Evolutionary conservation across 176 grass and related monocot species (phyloP), one percentile per base, ranked within the genome.

Genomic region (Carex scoparia): DNA sequence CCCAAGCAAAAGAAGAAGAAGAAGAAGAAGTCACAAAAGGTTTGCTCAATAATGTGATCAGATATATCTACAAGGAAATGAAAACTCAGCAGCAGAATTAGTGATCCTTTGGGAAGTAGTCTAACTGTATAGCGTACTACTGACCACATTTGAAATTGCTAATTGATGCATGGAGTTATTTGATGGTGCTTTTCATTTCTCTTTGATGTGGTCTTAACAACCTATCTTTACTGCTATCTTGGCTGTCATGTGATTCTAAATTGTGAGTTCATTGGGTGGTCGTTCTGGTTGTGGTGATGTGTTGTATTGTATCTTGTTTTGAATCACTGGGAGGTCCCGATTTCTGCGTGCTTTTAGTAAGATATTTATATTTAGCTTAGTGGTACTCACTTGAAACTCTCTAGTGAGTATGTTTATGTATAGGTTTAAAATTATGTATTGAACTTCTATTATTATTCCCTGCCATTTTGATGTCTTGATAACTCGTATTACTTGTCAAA

Each of bases 1-100:
- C 84, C 84, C 2, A 85, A 85, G 71, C 67, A 85, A 79, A 85
- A 62, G 51, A 85, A 84, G 65, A 84, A 74, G 57, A 85, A 85
- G 55, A 85, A 85, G 72, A 85, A 59, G 48, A 84, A 85, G 84
- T 19, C 84, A 42, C 84, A 85, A 33, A 85, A 85, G 84, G 32
- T 28, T 46, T 85, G 84, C 55, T 85, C 84, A 23, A 64, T 85
- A 74, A 76, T 85, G 69, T 85, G 73, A 76, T 46, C 27, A 63
- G 27, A 56, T 61, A 32, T 15, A 65, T 49, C 77, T 79, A 58
- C 35, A 69, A 63, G 81, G 18, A 31, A 68, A 66, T 62, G 61
- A 69, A 66, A 1, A 16, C 42, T 10, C 60, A 83, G 61, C 81
- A 30, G 61, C 42, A 44, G 58, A 61, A 51, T 62, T 83, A 35